phyloP scores from a whole-genome alignment of 176 grass and related monocot species.

The Oryza nivara region DNA sequence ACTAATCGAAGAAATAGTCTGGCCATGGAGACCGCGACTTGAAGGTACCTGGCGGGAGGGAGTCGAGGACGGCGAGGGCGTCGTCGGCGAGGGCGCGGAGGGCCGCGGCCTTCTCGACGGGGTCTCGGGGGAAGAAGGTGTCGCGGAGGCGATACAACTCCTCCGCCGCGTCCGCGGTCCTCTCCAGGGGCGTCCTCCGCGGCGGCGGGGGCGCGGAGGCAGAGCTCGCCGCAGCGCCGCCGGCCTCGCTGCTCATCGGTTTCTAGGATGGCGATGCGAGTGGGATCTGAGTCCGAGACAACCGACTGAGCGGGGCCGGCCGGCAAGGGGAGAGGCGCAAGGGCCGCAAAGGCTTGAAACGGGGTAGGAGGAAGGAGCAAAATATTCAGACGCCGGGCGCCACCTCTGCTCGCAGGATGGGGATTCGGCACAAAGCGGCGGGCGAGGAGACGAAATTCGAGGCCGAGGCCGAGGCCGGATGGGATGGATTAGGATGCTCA shows the following conservation, averaged over 20 bases:
- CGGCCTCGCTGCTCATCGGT: conserved; percentile 16
- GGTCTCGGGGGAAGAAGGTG: conserved; percentile 74
- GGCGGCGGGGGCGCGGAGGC: not conserved
- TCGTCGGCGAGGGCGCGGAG: conserved; percentile 58
- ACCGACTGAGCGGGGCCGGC: not conserved
- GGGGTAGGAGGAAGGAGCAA: not conserved
- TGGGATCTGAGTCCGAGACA: not conserved
- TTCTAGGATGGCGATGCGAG: conserved; percentile 35
- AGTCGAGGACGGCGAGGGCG: conserved; percentile 61
- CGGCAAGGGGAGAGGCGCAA: not conserved
- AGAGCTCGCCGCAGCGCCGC: not conserved
- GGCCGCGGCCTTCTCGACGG: conserved; percentile 59
- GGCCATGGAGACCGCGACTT: not conserved
- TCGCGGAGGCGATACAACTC: conserved; percentile 84
- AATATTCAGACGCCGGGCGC: not conserved
- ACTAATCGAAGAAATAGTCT: not conserved
- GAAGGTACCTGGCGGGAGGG: conserved; percentile 52
- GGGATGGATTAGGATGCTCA: too few relatives aligned
- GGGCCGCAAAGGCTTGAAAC: too few relatives aligned
- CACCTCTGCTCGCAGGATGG: too few relatives aligned
- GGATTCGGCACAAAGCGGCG: too few relatives aligned
- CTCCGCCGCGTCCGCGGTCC: conserved; percentile 44
- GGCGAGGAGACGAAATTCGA: too few relatives aligned
- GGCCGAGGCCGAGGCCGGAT: too few relatives aligned
- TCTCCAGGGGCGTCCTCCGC: conserved; percentile 32